Conservation (phyloP, 179 eudicot genomes). For the Spergularia azorica region DNA sequence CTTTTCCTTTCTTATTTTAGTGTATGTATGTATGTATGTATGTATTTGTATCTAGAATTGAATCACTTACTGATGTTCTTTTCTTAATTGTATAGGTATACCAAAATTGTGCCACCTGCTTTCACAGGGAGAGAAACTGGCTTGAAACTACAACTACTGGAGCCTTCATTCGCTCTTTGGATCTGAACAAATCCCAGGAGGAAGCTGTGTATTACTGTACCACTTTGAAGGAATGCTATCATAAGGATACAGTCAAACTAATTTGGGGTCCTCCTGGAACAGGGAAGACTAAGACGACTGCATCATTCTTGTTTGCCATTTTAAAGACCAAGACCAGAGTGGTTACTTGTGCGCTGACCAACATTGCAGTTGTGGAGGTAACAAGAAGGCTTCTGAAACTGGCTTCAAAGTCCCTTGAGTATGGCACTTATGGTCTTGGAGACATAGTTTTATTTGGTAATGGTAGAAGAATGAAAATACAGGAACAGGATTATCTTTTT, state of each 20-base stretch:
- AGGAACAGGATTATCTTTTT: conserved; percentile 42
- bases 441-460: conserved; percentile 61
- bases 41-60: neutral
- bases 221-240: conserved; percentile 40
- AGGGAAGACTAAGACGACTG: conserved; percentile 60
- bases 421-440: conserved; percentile 53
- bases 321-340: conserved; percentile 46
- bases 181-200: conserved; percentile 51
- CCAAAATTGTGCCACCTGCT: conserved; percentile 32
- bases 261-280: conserved; percentile 86
- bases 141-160: conserved; percentile 15
- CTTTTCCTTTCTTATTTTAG: neutral
- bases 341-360: conserved; percentile 67
- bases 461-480: conserved; percentile 55
- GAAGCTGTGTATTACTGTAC: conserved; percentile 44
- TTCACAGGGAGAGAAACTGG: conserved; percentile 17
- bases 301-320: conserved; percentile 37
- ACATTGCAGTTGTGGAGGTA: conserved; percentile 55
- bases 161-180: conserved; percentile 26
- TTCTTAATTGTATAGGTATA: conserved; percentile 29
- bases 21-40: neutral
- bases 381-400: conserved; percentile 40
- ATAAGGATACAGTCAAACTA: conserved; percentile 43
- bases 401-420: conserved; percentile 25
- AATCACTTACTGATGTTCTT: neutral